Evolutionary conservation across 306 rosid genomes (phyloP), one percentile per base, ranked within the genome.

Genomic region (Prunus salicina): DNA sequence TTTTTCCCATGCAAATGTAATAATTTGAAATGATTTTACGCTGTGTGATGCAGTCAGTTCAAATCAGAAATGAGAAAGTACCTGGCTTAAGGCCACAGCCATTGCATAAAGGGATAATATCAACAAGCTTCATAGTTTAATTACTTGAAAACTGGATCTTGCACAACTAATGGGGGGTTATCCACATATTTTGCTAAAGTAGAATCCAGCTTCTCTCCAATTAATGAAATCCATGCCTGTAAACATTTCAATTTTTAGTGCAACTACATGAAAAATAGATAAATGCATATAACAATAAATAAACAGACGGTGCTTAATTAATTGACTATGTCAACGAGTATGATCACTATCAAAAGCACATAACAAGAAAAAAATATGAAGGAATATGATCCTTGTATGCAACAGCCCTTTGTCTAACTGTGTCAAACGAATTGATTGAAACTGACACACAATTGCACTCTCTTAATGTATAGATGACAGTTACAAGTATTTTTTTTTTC

Each of bases 161-260:
- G 81, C 19, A 41, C 78, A 55, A 75, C 51, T 67, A 79, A 34
- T 63, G 85, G 79, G 19, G 73, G 68, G 25, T 51, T 80, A 60
- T 79, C 83, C 67, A 56, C 79, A 80, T 81, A 74, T 76, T 86
- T 89, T 67, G 85, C 69, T 61, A 88, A 86, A 12, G 93, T 89
- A 28, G 93, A 83, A 82, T 93, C 97, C 87, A 91, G 83, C 82
- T 88, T 88, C 73, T 86, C 92, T 77, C 87, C 92, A 71, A 81
- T 85, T 45, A 88, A 76, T 34, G 92, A 69, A 82, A 84, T 86
- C 86, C 92, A 86, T 56, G 87, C 84, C 89, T 84, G 82, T 76
- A 45, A 72, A 19, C 50, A 53, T 45, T 38, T 74, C 8, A 63
- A 73, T 73, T 51, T 53, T 79, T 66, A 74, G 47, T 43, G 32